Conservation (phyloP, 2,329 filamentous ascomycete genomes). For the Mycosphaerella arachidis region DNA sequence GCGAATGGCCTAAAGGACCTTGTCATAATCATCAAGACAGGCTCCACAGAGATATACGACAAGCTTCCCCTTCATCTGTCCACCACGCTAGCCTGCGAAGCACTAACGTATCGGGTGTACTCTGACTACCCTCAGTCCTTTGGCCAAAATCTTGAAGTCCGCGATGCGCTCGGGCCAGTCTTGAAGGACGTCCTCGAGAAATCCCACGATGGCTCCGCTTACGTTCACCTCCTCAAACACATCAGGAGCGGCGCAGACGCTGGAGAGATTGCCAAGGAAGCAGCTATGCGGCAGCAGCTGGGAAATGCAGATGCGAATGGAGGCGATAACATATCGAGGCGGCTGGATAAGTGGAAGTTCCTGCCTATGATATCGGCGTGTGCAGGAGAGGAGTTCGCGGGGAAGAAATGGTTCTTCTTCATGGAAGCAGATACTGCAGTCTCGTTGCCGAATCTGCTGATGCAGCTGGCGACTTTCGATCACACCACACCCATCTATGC, state of each 20-base stretch:
- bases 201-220: too few species aligned
- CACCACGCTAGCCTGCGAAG: slow-evolving; percentile 50
- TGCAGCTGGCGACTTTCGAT: slow-evolving; percentile 44
- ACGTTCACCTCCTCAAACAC: slow-evolving; percentile 21
- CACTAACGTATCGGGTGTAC: not conserved
- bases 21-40: slow-evolving; percentile 54
- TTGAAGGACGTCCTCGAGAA: too few species aligned
- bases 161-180: slow-evolving; percentile 16
- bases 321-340: slow-evolving; percentile 39
- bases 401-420: slow-evolving; percentile 48
- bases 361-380: slow-evolving; percentile 21
- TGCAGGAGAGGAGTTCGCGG: slow-evolving; percentile 27
- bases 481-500: slow-evolving; percentile 43
- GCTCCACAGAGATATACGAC: slow-evolving; percentile 50
- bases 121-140: too few species aligned
- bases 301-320: slow-evolving; percentile 1
- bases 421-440: slow-evolving; percentile 51
- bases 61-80: slow-evolving; percentile 50
- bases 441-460: slow-evolving; percentile 40
- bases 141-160: slow-evolving; percentile 40
- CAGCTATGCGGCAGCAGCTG: too few species aligned
- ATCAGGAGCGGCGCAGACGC: slow-evolving; percentile 20
- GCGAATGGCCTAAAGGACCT: slow-evolving; percentile 32
- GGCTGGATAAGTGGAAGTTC: slow-evolving; percentile 52
- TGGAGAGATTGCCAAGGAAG: slow-evolving; percentile 6